A percentile compares a stretch with the other conserved stretches of the same genome.
phyloP scores from a whole-genome alignment of 2,329 filamentous ascomycete genomes.

The Pestalotiopsis sp. region DNA sequence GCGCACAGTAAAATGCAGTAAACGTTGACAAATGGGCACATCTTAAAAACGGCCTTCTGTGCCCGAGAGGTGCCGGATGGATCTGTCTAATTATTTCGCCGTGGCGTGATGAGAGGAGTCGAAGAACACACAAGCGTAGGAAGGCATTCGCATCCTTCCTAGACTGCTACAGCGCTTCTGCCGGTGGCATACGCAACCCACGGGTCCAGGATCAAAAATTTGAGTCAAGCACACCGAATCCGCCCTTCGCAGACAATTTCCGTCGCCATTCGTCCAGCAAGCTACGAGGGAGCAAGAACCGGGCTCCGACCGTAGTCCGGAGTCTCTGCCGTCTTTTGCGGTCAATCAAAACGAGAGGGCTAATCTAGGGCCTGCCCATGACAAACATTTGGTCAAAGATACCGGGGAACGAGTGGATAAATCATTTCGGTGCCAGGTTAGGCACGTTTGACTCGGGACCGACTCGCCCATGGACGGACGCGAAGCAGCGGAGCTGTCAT shows the following conservation, averaged over 20 bases:
- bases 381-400: neutral
- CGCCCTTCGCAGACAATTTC: neutral
- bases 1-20: neutral
- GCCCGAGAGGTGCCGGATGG: neutral
- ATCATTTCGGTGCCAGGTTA: neutral
- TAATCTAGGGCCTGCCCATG: neutral
- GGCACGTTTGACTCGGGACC: neutral
- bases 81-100: neutral
- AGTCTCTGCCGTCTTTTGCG: neutral
- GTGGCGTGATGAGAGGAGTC: neutral
- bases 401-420: neutral
- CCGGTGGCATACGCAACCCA: neutral
- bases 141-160: neutral
- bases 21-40: neutral
- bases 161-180: neutral
- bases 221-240: neutral
- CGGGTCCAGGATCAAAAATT: neutral
- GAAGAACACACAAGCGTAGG: neutral
- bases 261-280: neutral
- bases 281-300: neutral
- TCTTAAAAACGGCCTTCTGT: neutral
- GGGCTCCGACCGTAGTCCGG: neutral
- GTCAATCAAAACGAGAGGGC: neutral
- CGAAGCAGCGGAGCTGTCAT: neutral
- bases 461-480: neutral